phyloP scores from a whole-genome alignment of 495 filamentous ascomycete genomes.

The Hypoxylon lenormandii region DNA sequence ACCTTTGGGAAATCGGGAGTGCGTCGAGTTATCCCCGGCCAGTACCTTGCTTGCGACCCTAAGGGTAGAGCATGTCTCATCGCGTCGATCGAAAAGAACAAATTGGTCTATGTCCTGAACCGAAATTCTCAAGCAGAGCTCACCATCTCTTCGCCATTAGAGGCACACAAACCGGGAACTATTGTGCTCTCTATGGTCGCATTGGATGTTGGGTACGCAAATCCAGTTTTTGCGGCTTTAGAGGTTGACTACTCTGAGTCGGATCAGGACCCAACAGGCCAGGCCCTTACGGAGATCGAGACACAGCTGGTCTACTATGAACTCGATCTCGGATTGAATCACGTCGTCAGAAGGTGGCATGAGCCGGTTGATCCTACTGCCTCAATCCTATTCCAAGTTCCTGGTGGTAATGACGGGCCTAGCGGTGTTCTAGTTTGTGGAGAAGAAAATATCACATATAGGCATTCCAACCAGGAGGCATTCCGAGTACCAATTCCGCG shows the following conservation, averaged over 20 bases:
- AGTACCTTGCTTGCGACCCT: constrained; percentile 93
- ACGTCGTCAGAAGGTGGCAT: constrained; percentile 95
- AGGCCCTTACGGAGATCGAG: constrained; percentile 82
- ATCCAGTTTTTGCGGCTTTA: constrained; percentile 92
- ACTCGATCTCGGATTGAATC: constrained; percentile 94
- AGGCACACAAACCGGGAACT: constrained; percentile 95
- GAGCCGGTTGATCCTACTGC: constrained; percentile 92
- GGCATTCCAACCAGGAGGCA: constrained; percentile 88
- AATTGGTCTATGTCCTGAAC: constrained; percentile 98
- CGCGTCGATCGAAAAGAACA: constrained; percentile 96
- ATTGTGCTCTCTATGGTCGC: constrained; percentile 87
- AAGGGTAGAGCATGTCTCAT: constrained; percentile 95
- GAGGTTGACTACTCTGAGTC: constrained; percentile 93
- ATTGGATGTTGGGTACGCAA: constrained; percentile 94
- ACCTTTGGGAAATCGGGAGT: constrained; percentile 99
- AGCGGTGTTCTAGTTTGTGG: constrained; percentile 95
- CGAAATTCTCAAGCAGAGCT: constrained; percentile 92
- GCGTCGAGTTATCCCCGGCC: constrained; percentile 90
- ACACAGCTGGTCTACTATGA: constrained; percentile 97
- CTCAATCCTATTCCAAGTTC: constrained; percentile 92
- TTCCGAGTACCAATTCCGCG: constrained; percentile 91
- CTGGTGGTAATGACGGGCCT: constrained; percentile 91
- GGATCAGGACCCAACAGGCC: constrained; percentile 89
- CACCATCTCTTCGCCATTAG: constrained; percentile 96
- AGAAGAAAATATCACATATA: constrained; percentile 93